These are phyloP conservation scores for Geotrichum reessii DNA, from an alignment of 1,139 yeast genomes.

Conservation along the genomic window DNA sequence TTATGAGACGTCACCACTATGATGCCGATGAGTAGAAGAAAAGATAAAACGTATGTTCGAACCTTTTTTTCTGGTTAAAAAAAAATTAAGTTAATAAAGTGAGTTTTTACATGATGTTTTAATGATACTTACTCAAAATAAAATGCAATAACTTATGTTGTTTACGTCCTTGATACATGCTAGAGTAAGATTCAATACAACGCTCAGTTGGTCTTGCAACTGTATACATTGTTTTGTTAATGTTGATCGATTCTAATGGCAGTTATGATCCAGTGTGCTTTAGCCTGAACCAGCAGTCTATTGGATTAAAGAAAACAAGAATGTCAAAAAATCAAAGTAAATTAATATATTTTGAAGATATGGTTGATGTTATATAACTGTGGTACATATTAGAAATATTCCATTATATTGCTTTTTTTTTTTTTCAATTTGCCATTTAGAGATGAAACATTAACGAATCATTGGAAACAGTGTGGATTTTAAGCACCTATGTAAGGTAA, in stretches of 20 bases:
- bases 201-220: background rate
- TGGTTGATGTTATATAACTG: background rate
- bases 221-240: background rate
- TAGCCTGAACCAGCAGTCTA: background rate
- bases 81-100: background rate
- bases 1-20: constrained; percentile 9
- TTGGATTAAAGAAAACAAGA: background rate
- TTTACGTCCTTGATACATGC: background rate
- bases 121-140: background rate
- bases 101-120: background rate
- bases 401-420: background rate
- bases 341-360: background rate
- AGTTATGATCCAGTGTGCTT: background rate
- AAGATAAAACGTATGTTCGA: constrained; percentile 12
- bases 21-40: constrained; percentile 8
- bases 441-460: background rate
- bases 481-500: background rate
- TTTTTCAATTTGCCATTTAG: background rate
- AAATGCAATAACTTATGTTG: background rate
- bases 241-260: background rate
- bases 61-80: constrained; percentile 4
- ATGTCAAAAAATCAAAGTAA: background rate
- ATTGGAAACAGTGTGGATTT: background rate
- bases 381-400: background rate
- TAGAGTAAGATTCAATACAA: background rate